Percentiles rank a stretch among this genome's conserved stretches.
phyloP scores from a whole-genome alignment of 2,329 filamentous ascomycete species.

The Pseudofabraea citricarpa region DNA sequence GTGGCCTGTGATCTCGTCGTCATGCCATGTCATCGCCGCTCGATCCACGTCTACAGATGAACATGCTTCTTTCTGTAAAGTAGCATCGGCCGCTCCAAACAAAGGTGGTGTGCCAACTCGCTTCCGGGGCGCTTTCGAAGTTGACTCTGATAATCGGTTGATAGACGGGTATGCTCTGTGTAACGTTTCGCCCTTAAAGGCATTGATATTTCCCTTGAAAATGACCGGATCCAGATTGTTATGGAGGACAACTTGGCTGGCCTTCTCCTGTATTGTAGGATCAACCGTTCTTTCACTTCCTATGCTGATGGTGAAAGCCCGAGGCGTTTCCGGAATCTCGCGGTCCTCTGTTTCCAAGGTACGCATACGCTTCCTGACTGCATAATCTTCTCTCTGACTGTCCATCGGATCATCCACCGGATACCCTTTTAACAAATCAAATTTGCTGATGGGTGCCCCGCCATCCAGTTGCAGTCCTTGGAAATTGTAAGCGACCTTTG shows the following conservation, averaged over 20 bases:
- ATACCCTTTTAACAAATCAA: conserved; percentile 12
- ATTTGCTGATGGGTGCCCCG: conserved; percentile 11
- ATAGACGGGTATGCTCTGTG: conserved; percentile 22
- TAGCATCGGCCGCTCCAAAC: conserved; percentile 4
- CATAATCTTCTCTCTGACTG: conserved; percentile 9
- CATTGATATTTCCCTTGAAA: conserved; percentile 16
- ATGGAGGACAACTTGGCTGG: conserved; percentile 11
- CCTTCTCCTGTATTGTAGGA: conserved; percentile 9
- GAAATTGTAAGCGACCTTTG: conserved; percentile 26
- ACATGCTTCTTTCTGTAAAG: conserved; percentile 4
- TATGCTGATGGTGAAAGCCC: conserved; percentile 10
- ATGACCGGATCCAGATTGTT: conserved; percentile 23
- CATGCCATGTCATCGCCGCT: conserved; percentile 61
- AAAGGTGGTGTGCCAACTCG: conserved; percentile 21
- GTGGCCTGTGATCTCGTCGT: conserved; percentile 64
- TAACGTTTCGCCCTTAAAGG: conserved; percentile 10
- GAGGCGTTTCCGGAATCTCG: conserved; percentile 23
- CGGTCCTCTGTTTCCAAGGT: conserved; percentile 6
- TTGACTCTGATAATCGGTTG: conserved; percentile 23
- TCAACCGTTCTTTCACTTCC: conserved; percentile 11
- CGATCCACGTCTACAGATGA: conserved; percentile 29
- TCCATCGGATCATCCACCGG: neutral
- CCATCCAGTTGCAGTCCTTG: conserved; percentile 23
- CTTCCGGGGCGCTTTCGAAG: conserved; percentile 19
- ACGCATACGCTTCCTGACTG: conserved; percentile 20